Evolutionary conservation across 441 rosid genomes (phyloP), one percentile per base, ranked within the genome.

Genomic region (Flueggea neowawraea): DNA sequence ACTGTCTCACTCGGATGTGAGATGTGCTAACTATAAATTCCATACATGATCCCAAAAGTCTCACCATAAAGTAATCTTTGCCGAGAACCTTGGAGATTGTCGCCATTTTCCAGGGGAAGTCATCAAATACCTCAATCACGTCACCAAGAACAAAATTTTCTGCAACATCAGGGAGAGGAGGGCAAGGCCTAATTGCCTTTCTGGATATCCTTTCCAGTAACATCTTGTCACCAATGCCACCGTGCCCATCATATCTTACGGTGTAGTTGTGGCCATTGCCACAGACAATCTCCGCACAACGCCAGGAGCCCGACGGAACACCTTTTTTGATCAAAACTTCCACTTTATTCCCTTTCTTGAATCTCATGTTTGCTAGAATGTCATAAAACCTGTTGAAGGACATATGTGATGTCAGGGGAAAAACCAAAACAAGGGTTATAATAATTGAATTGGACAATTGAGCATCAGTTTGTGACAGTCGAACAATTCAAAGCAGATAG

Each of bases 101-200:
- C 11, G 89, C 98, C 80, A 83, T 83, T 80, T 82, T 91, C 98
- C 98, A 91, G 15, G 81, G 81, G 69, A 77, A 73, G 62, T 63
- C 69, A 36, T 83, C 69, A 55, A 78, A 80, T 60, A 89, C 91
- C 84, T 91, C 98, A 3, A 91, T 80, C 54, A 91, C 80, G 78
- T 91, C 93, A 63, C 95, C 95, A 45, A 82, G 80, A 69, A 63
- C 60, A 93, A 89, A 89, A 63, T 69, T 70, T 54, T 73, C 78
- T 3, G 69, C 61, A 54, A 71, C 78, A 48, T 64, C 78, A 43
- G 60, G 47, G 7, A 60, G 59, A 22, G 88, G 84, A 71, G 92
- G 92, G 69, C 75, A 70, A 53, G 97, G 97, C 80, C 96, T 82
- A 61, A 91, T 73, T 55, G 66, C 78, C 75, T 78, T 80, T 76